Evolutionary conservation across 306 rosid genomes (phyloP), one percentile per base, ranked within the genome.

Genomic region (Quercus alba): DNA sequence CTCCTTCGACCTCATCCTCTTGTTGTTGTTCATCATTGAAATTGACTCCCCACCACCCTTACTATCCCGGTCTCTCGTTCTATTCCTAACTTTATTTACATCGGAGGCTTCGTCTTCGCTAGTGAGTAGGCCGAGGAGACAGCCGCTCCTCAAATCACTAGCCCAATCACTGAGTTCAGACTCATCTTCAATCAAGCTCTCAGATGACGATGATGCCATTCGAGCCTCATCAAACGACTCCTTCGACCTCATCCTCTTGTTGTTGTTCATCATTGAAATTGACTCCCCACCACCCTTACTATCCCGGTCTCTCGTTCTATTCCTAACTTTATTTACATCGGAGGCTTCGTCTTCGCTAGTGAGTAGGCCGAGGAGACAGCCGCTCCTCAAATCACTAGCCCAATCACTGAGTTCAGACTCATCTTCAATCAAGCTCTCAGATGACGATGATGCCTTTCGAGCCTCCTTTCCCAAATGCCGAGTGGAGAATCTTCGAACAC

Each of bases 381-480:
- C 85, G 25, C 85, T 75, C 33, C 85, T 87, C 56, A 95, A 71
- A 1, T 82, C 98, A 51, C 87, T 88, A 54, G 93, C 94, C 98
- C 97, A 95, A 72, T 88, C 89, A 74, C 97, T 89, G 70, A 95
- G 94, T 17, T 95, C 97, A 9, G 92, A 94, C 86, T 95, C 97
- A 35, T 95, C 97, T 4, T 95, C 97, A 19, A 89, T 49, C 25
- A 95, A 83, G 68, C 97, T 93, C 91, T 86, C 90, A 13, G 46
- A 41, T 41, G 46, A 41, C 12, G 46, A 41, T 41, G 97, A 84
- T 41, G 75, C 78, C 7, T 86, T 49, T 49, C 46, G 69, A 33
- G 44, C 80, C 49, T 76, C 71, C 17, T 75, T 81, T 10, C 71
- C 49, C 57, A 84, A 56, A 10, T 87, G 69, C 51, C 88, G 85